Evolutionary conservation across 345 rosid species (phyloP), one percentile per base, ranked within the genome.

Genomic region (Populus simonii): DNA sequence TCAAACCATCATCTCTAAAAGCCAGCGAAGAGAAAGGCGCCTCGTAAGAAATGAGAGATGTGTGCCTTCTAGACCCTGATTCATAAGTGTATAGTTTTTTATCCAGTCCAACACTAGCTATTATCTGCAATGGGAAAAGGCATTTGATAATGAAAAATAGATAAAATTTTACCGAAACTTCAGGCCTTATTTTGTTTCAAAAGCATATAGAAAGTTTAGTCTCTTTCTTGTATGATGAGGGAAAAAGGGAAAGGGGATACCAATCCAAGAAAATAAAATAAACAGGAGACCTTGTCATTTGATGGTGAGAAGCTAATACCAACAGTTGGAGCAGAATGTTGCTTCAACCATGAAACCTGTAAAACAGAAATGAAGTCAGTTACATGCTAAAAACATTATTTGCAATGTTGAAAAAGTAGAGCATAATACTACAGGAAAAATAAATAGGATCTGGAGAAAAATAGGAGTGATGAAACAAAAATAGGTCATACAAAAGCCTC

Each of bases 21-120:
- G 97, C 95, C 88, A 96, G 81, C n/a, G 99, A 96, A 80, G 99
- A 92, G 83, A 96, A 96, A 72, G 98, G 98, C 66, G 95, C 92
- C 84, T 94, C 98, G 83, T 94, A 88, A 68, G 97, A 71, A 69
- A 88, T 88, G 85, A 81, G 89, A 38, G 97, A 89, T 41, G 95
- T 89, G 79, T 89, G 84, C 82, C 92, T 90, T 85, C 91, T 88
- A 76, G 97, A 93, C 80, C 97, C 92, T 51, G 95, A 84, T 78
- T 96, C 99, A 75, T 87, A 96, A 57, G 92, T 92, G 81, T 96
- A 94, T 63, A 96, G 83, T 86, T 94, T 96, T 83, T 96, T 94
- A 86, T 96, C 98, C 87, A 94, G 83, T 73, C 99, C 99, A 83
- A 96, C 92, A 75, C 97, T 96, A 71, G 93, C 95, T 73, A 96